Evolutionary conservation across 2,329 filamentous ascomycete species (phyloP).

Genomic region (Madurella fahalii): DNA sequence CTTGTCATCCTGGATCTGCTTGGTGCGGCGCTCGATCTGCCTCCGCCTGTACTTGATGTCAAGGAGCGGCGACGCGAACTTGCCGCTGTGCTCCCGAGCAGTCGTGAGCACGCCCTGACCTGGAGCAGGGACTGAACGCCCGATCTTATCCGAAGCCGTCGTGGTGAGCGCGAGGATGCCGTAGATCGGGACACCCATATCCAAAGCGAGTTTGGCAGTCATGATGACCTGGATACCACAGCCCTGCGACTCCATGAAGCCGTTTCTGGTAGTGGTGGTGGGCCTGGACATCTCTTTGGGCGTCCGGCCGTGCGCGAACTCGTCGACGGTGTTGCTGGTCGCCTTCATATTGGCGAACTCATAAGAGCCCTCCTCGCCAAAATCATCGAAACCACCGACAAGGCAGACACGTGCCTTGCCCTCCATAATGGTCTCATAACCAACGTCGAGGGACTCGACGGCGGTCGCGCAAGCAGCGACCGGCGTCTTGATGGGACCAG

Average conservation of each 20-base stretch:
- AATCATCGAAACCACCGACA: slow-evolving; percentile 98
- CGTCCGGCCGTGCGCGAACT: slow-evolving; percentile 91
- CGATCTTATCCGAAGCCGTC: slow-evolving; percentile 98
- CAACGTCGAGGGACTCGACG: slow-evolving; percentile 95
- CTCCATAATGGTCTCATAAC: slow-evolving; percentile 97
- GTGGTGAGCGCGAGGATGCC: slow-evolving; percentile 90
- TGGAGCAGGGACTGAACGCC: slow-evolving; percentile 91
- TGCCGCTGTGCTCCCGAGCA: slow-evolving; percentile 83
- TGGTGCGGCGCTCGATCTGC: slow-evolving; percentile 89
- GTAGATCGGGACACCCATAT: slow-evolving; percentile 98
- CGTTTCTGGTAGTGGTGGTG: slow-evolving; percentile 91
- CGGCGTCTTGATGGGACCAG: slow-evolving; percentile 96
- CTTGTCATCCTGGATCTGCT: slow-evolving; percentile 94
- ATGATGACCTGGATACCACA: slow-evolving; percentile 98
- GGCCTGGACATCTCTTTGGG: slow-evolving; percentile 97
- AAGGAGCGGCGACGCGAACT: slow-evolving; percentile 90
- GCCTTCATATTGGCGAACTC: slow-evolving; percentile 99
- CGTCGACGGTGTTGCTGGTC: slow-evolving; percentile 95
- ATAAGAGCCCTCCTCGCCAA: slow-evolving; percentile 97
- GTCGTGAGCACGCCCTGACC: slow-evolving; percentile 96
- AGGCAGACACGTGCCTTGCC: slow-evolving; percentile 97
- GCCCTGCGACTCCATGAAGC: slow-evolving; percentile 99
- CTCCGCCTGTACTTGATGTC: slow-evolving; percentile 97
- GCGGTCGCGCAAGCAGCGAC: slow-evolving; percentile 96
- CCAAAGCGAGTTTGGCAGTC: slow-evolving; percentile 90